Conservation (phyloP, 371 early-diverging fungal species). For the Mucor sp. region DNA sequence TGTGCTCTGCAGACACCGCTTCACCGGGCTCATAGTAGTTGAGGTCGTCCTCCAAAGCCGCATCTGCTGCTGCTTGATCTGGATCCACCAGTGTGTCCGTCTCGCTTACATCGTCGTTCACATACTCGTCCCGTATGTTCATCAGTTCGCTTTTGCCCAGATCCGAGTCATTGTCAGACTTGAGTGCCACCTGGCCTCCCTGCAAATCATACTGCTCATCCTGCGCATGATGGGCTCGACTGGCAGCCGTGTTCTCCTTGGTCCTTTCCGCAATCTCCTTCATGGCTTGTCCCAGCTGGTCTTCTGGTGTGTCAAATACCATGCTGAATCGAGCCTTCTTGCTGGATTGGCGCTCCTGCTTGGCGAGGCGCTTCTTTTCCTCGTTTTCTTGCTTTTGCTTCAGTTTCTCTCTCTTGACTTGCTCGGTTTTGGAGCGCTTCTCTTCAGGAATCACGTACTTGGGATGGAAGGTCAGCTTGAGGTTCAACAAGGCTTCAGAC, state of each 20-base stretch:
- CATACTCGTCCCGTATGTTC: not conserved
- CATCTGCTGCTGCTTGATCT: not conserved
- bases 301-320: not conserved
- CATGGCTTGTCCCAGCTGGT: not conserved
- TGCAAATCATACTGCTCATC: not conserved
- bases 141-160: not conserved
- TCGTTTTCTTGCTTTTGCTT: constrained; percentile 10
- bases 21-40: constrained; percentile 6
- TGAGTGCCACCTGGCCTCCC: not conserved
- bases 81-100: not conserved
- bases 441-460: constrained; percentile 25
- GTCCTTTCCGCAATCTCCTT: not conserved
- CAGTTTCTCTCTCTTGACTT: not conserved
- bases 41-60: not conserved
- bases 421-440: constrained; percentile 1
- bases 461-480: constrained; percentile 34
- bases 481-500: constrained; percentile 23
- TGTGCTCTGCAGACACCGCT: not conserved
- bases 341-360: not conserved
- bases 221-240: not conserved
- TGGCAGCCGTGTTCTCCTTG: not conserved
- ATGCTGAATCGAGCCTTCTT: not conserved
- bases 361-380: not conserved
- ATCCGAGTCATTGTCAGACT: not conserved
- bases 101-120: not conserved